Conservation (phyloP, 352 stramenopile genomes). For the Globisporangium recalcitrans region DNA sequence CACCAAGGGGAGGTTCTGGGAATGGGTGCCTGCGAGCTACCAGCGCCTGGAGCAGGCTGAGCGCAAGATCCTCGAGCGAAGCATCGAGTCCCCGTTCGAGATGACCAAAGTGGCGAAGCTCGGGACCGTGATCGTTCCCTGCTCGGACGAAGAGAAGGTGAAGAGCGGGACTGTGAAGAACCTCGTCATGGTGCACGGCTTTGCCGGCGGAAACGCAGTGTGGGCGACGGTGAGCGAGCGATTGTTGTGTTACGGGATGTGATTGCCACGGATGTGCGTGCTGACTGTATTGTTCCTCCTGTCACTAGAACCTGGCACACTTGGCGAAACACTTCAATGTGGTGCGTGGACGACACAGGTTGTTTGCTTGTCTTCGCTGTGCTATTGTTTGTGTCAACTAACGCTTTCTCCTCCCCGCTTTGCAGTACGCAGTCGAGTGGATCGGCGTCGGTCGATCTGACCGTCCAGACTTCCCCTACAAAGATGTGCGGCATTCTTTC, state of each 20-base stretch:
- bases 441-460: conserved; percentile 77
- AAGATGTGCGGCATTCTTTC: conserved; percentile 37
- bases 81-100: conserved; percentile 46
- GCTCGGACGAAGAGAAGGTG: conserved; percentile 49
- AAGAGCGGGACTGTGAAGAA: conserved; percentile 36
- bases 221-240: conserved; percentile 56
- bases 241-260: no score
- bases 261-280: neutral
- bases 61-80: conserved; percentile 48
- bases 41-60: conserved; percentile 55
- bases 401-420: no score
- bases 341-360: conserved; percentile 28
- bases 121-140: conserved; percentile 77
- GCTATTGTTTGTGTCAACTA: no score
- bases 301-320: conserved; percentile 53
- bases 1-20: conserved; percentile 53
- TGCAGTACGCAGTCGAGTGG: conserved; percentile 82
- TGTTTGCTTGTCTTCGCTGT: no score
- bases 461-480: conserved; percentile 64
- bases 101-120: conserved; percentile 79
- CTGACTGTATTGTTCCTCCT: conserved; percentile 5
- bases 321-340: conserved; percentile 82
- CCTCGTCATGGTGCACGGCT: conserved; percentile 80
- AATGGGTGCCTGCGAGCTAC: conserved; percentile 75
- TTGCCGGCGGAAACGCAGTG: conserved; percentile 69